A percentile compares a stretch with the other conserved stretches of the same genome.
phyloP scores from a whole-genome alignment of 2,329 filamentous ascomycete genomes.

The Ceratocystis huliohia region DNA sequence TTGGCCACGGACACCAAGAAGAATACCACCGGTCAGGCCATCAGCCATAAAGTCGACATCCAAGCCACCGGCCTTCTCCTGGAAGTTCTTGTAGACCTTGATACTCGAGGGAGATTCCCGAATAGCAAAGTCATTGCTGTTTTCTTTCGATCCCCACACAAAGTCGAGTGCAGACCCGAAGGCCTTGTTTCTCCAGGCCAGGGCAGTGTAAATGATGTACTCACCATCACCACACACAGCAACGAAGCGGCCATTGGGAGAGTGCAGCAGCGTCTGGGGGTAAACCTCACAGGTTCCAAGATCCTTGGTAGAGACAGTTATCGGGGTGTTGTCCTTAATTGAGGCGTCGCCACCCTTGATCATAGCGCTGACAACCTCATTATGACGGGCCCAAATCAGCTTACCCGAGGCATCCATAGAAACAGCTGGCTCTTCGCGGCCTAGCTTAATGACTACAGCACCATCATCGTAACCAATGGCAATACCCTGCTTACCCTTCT shows the following conservation, averaged over 20 bases:
- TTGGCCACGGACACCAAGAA: constrained; percentile 89
- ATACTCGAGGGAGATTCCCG: constrained; percentile 87
- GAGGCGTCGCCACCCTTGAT: constrained; percentile 79
- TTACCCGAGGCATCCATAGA: constrained; percentile 96
- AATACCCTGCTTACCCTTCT: constrained; percentile 85
- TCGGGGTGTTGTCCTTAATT: constrained; percentile 77
- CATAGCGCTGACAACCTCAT: constrained; percentile 85
- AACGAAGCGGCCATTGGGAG: constrained; percentile 86
- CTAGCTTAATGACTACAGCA: constrained; percentile 94
- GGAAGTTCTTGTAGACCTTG: constrained; percentile 96
- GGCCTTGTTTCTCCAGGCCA: constrained; percentile 94
- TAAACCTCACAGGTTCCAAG: constrained; percentile 94
- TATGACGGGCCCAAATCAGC: constrained; percentile 89
- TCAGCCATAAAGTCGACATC: constrained; percentile 95
- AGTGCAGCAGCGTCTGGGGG: constrained; percentile 85
- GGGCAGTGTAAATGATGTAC: constrained; percentile 96
- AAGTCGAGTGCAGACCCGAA: constrained; percentile 95
- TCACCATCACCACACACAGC: constrained; percentile 80
- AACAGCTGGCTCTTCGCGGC: constrained; percentile 89
- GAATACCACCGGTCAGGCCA: constrained; percentile 72
- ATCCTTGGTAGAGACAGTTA: constrained; percentile 82
- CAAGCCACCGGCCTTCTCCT: constrained; percentile 74
- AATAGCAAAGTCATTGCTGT: constrained; percentile 97
- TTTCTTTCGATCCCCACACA: constrained; percentile 91
- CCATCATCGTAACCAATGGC: constrained; percentile 96